A percentile compares a stretch with the other conserved stretches of the same genome.
Conservation (phyloP, 2,329 filamentous ascomycete species). For the Fusarium verrucosum region DNA sequence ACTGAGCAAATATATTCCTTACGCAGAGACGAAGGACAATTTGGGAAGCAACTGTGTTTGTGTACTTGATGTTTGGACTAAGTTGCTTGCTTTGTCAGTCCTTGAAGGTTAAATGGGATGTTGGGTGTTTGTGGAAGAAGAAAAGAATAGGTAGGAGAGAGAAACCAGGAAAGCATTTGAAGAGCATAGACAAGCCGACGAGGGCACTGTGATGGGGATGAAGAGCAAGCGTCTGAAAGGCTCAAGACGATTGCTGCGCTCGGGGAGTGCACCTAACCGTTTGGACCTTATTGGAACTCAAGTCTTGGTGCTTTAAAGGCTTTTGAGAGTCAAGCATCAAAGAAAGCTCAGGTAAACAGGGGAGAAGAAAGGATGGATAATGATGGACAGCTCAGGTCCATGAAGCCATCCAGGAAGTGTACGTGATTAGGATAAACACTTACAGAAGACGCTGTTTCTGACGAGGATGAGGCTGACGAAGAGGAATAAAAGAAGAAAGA, state of each 20-base stretch:
- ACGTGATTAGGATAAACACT: neutral
- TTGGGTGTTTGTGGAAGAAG: neutral
- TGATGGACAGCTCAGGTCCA: neutral
- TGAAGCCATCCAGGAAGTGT: neutral
- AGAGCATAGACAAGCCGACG: neutral
- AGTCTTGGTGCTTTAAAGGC: neutral
- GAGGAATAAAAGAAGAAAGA: neutral
- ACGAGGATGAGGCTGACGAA: neutral
- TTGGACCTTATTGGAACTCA: neutral
- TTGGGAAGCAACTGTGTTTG: constrained; percentile 17
- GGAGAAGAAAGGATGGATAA: neutral
- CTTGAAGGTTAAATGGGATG: neutral
- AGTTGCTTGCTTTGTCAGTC: neutral
- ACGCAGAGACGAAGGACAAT: neutral
- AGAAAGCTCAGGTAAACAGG: neutral
- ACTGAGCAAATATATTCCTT: neutral
- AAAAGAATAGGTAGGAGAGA: neutral
- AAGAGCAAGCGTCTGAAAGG: neutral
- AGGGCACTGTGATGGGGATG: neutral
- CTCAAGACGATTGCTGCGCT: neutral
- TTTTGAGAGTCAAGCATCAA: neutral
- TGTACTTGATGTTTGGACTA: neutral
- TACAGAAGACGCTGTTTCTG: neutral
- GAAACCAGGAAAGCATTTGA: neutral
- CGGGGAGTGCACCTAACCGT: neutral